These are phyloP conservation scores for Cladosporium halotolerans DNA, from an alignment of 2,329 filamentous ascomycete species.

Conservation along the genomic window DNA sequence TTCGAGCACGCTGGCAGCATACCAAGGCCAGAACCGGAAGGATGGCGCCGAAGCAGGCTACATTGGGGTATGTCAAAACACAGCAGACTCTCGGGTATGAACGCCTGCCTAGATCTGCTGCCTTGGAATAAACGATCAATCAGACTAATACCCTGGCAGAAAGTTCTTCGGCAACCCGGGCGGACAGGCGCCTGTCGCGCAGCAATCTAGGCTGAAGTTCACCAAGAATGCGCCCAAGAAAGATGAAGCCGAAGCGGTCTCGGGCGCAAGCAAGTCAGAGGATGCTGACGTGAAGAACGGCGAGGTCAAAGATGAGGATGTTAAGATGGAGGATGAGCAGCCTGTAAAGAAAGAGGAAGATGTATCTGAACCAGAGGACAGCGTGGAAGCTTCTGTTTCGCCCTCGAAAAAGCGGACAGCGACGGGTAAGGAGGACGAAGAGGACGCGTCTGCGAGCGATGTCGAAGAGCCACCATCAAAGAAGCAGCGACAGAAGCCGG, in stretches of 20 bases:
- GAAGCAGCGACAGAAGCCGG: conserved; percentile 27
- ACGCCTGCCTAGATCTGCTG: conserved; percentile 59
- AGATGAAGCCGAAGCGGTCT: conserved; percentile 13
- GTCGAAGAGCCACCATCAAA: conserved; percentile 32
- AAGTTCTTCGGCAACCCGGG: conserved; percentile 75
- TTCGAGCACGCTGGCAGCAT: conserved; percentile 11
- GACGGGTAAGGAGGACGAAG: conserved; percentile 19
- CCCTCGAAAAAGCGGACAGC: conserved; percentile 25
- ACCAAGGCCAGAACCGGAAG: conserved; percentile 11
- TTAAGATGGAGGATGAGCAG: conserved; percentile 27
- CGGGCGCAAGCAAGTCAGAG: conserved; percentile 5
- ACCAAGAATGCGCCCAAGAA: conserved; percentile 25
- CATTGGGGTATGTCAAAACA: conserved; percentile 71
- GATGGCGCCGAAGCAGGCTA: conserved; percentile 65
- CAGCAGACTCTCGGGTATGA: conserved; percentile 14
- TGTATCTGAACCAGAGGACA: conserved; percentile 23
- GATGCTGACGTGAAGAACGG: conserved; percentile 13
- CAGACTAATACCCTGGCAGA: conserved; percentile 41
- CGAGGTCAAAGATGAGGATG: conserved; percentile 29
- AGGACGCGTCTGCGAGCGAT: conserved; percentile 20
- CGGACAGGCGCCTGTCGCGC: conserved; percentile 53
- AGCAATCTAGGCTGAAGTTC: conserved; percentile 76
- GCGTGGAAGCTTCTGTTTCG: conserved; percentile 11
- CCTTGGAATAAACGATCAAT: not conserved
- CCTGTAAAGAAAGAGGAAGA: conserved; percentile 17